Evolutionary conservation across 129 eudicot genomes (phyloP).

Genomic region (Flaveria trinervia): DNA sequence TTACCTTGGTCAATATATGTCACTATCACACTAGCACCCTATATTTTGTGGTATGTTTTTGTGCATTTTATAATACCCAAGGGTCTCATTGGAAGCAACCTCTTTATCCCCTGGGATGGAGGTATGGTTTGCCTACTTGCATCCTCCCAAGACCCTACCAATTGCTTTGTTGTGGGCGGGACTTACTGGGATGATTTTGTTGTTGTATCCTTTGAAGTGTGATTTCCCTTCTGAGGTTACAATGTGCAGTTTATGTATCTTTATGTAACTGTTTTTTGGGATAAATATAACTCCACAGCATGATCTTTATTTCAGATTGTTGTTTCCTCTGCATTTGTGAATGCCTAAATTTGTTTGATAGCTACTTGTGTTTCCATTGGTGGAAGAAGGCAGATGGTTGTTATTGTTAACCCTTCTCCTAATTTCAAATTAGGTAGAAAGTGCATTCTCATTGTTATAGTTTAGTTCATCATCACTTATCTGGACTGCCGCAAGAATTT

Average conservation of each 20-base stretch:
- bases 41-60: too few relatives aligned
- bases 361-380: background rate
- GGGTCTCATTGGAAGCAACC: too few relatives aligned
- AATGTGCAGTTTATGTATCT: background rate
- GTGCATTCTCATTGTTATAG: background rate
- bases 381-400: background rate
- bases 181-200: too few relatives aligned
- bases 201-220: background rate
- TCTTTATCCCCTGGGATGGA: too few relatives aligned
- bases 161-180: too few relatives aligned
- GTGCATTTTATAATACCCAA: too few relatives aligned
- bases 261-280: background rate
- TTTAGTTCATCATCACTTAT: background rate
- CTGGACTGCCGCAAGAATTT: background rate
- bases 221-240: constrained; percentile 3
- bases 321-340: background rate
- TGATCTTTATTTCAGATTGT: background rate
- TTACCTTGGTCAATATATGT: too few relatives aligned
- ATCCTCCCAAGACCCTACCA: too few relatives aligned
- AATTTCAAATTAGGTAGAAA: background rate
- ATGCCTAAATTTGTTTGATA: background rate
- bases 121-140: too few relatives aligned
- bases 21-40: too few relatives aligned
- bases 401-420: background rate
- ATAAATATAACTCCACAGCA: background rate